These are phyloP conservation scores for Russula brevipes DNA, from an alignment of 768 basidiomycete species.

Conservation along the genomic window DNA sequence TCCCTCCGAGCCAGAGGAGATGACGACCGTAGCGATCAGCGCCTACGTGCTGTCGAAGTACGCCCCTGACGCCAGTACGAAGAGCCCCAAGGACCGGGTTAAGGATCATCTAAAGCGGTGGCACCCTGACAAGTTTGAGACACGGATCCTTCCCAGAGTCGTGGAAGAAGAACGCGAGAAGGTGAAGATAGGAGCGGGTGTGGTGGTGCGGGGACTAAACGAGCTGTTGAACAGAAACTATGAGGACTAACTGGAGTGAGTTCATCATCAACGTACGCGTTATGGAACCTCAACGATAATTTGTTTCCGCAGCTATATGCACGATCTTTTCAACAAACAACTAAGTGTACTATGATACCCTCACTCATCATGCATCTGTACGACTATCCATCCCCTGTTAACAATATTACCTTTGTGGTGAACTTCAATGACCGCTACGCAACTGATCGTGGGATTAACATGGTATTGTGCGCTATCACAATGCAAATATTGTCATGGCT, in stretches of 20 bases:
- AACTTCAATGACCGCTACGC: background rate
- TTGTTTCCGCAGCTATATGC: constrained; percentile 18
- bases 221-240: constrained; percentile 52
- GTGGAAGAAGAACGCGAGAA: constrained; percentile 55
- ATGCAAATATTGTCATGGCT: background rate
- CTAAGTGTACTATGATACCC: constrained; percentile 27
- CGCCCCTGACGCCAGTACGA: constrained; percentile 50
- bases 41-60: constrained; percentile 58
- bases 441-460: background rate
- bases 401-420: constrained; percentile 21
- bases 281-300: background rate
- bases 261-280: background rate
- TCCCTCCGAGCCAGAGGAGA: constrained; percentile 54
- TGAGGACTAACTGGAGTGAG: constrained; percentile 25
- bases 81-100: constrained; percentile 60
- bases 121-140: constrained; percentile 83
- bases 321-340: constrained; percentile 18
- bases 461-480: background rate
- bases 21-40: constrained; percentile 50
- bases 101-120: constrained; percentile 70
- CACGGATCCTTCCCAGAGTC: constrained; percentile 60
- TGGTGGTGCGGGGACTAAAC: constrained; percentile 65
- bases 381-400: constrained; percentile 23
- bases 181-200: constrained; percentile 68
- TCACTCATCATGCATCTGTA: constrained; percentile 27